Base-by-base conservation (phyloP, 768 basidiomycete genomes). In the Boletus eberwhitei region DNA sequence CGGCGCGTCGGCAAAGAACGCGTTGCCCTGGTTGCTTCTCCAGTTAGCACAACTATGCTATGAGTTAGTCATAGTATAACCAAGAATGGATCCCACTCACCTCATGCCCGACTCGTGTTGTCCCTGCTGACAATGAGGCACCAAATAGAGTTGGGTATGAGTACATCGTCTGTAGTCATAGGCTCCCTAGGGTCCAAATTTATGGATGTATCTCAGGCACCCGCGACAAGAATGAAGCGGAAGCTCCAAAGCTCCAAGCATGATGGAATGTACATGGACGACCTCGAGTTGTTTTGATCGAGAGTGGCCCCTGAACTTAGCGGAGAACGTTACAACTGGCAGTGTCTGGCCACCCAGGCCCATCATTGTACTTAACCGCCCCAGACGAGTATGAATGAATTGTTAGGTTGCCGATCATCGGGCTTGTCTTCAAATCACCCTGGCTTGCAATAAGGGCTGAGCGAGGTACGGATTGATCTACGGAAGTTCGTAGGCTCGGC, bases 141-240 rank as follows among this genome's bases (percentile, higher is more conserved):
- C 56, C 17, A 57, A 31, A 57, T 50, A 57, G 42, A 57, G 56
- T 57, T 57, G 46, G 36, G 17, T 4, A 34, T 26, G 12, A 19
- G 12, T 39, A 22, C 40, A 38, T 37, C 5, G 40, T 41, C 36
- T 14, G 54, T 32, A 9, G 47, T 44, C 40, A 57, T 19, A 8
- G 2, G 5, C n/a, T 29, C 21, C 17, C 12, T 6, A 24, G 12
- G 13, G 13, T 14, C 36, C 16, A 48, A 31, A 22, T 11, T 17
- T 31, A 32, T 8, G 16, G 19, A 35, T 4, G 29, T 11, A 26
- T 12, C 34, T 19, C n/a, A 37, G 51, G 46, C 24, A 50, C 46
- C 19, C 34, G 46, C 19, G 46, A 52, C 8, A 29, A 35, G 12
- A 11, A 49, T 16, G 50, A 35, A 9, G 14, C 26, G 16, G 14